These are phyloP conservation scores for Verbena officinalis DNA, from an alignment of 257 asterid genomes.

Conservation along the genomic window DNA sequence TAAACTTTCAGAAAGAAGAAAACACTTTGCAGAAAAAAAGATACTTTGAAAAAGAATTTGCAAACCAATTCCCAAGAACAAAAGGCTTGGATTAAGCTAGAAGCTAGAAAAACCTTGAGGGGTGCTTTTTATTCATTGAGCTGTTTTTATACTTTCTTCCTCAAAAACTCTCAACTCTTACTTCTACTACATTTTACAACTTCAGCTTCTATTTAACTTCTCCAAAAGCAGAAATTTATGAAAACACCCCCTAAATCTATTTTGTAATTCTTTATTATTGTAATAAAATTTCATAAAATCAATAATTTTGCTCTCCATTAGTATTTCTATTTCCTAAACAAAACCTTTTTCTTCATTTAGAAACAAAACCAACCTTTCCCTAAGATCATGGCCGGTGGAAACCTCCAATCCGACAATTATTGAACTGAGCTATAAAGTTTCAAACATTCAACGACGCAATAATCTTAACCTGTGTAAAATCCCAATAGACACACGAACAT, in stretches of 20 bases:
- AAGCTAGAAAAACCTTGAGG: too few relatives aligned
- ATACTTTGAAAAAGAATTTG: slow-evolving; percentile 8
- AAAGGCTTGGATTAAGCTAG: too few relatives aligned
- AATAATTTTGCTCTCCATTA: too few relatives aligned
- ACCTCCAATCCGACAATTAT: not conserved
- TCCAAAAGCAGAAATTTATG: too few relatives aligned
- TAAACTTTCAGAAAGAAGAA: not conserved
- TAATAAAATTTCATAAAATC: too few relatives aligned
- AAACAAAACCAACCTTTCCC: not conserved
- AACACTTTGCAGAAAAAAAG: not conserved
- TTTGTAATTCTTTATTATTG: not conserved
- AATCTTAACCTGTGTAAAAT: slow-evolving; percentile 1
- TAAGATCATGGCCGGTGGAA: not conserved
- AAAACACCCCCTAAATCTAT: too few relatives aligned
- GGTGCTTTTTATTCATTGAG: too few relatives aligned
- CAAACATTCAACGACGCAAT: not conserved
- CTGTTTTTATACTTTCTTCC: too few relatives aligned
- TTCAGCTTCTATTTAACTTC: too few relatives aligned
- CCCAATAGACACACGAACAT: not conserved
- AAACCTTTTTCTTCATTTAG: not conserved
- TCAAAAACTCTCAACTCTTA: too few relatives aligned
- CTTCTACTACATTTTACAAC: too few relatives aligned
- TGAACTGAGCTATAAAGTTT: not conserved
- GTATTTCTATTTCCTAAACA: too few relatives aligned
- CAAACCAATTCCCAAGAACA: not conserved